Conservation (phyloP, 495 filamentous ascomycete species). For the Aspergillus bertholletiae region DNA sequence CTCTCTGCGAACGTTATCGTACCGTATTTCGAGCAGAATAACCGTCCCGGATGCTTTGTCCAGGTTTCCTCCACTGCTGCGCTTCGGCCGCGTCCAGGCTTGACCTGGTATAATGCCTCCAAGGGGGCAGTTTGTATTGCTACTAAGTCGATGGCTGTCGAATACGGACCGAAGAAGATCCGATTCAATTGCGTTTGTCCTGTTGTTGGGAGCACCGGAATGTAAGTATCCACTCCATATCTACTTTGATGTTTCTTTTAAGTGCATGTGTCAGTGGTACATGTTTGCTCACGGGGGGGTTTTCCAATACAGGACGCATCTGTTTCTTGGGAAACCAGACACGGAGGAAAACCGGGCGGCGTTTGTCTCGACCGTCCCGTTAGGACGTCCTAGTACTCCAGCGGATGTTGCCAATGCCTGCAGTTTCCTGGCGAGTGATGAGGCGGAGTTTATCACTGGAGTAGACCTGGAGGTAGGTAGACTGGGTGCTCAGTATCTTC, state of each 20-base stretch:
- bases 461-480: conserved; percentile 23
- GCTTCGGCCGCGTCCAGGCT: conserved; percentile 53
- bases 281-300: background rate
- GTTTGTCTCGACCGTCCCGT: conserved; percentile 61
- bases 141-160: conserved; percentile 58
- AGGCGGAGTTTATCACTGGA: conserved; percentile 58
- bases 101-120: conserved; percentile 63
- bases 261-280: background rate
- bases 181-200: conserved; percentile 61
- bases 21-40: conserved; percentile 50
- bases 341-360: conserved; percentile 60
- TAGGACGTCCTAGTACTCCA: conserved; percentile 54
- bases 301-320: conserved; percentile 26
- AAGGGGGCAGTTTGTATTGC: conserved; percentile 58
- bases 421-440: conserved; percentile 58
- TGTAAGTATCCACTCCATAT: conserved; percentile 36
- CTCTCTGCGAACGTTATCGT: conserved; percentile 49
- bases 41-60: conserved; percentile 52
- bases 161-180: conserved; percentile 57
- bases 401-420: conserved; percentile 60
- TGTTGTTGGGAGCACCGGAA: conserved; percentile 53
- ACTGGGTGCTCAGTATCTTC: background rate
- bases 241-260: background rate
- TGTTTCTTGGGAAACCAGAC: conserved; percentile 55
- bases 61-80: conserved; percentile 58